These are phyloP conservation scores for Agaricus blazei DNA, from an alignment of 768 basidiomycete species.

Conservation along the genomic window DNA sequence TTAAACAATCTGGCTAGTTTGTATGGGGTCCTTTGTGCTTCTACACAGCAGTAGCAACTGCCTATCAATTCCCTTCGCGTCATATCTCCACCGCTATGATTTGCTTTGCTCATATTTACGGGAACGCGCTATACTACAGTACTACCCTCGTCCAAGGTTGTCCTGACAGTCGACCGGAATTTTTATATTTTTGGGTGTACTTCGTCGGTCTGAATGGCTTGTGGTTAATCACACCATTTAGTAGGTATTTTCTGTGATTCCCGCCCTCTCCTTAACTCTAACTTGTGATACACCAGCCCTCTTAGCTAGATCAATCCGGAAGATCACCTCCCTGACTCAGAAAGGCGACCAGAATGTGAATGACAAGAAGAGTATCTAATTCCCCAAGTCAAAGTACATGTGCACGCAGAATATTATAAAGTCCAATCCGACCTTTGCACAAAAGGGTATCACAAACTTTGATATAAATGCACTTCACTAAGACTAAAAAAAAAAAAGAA, in stretches of 20 bases:
- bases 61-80: conserved; percentile 8
- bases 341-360: background rate
- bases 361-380: background rate
- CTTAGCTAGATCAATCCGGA: background rate
- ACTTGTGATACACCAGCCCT: background rate
- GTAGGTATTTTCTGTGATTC: background rate
- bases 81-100: conserved; percentile 9
- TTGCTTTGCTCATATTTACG: conserved; percentile 12
- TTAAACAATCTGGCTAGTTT: background rate
- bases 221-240: conserved; percentile 10
- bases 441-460: conserved; percentile 6
- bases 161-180: conserved; percentile 10
- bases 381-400: background rate
- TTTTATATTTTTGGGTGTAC: conserved; percentile 14
- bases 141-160: conserved; percentile 11
- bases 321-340: background rate
- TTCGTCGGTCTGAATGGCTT: conserved; percentile 12
- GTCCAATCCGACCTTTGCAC: background rate
- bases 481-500: background rate
- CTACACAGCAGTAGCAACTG: conserved; percentile 8
- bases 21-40: conserved; percentile 13
- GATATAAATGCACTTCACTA: background rate
- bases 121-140: conserved; percentile 10
- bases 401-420: background rate
- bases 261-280: background rate